Percentiles rank a stretch among this genome's conserved stretches.
phyloP scores from a whole-genome alignment of 2,329 filamentous ascomycete genomes.

The Lachnellula suecica region DNA sequence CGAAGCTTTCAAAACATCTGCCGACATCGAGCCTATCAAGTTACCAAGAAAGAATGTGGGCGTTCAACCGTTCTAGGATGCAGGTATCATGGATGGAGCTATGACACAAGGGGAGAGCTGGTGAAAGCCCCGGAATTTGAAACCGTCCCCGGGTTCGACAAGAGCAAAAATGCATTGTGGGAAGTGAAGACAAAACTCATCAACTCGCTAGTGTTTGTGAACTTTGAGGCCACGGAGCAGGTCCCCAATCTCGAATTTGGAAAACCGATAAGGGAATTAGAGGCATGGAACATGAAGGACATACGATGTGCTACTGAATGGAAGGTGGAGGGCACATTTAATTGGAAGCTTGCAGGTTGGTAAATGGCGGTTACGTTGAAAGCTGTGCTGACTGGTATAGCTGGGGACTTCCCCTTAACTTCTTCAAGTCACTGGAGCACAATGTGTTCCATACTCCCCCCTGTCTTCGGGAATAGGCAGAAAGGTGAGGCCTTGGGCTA shows the following conservation, averaged over 20 bases:
- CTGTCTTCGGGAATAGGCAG: background rate
- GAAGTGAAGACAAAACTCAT: conserved; percentile 20
- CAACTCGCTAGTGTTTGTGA: conserved; percentile 26
- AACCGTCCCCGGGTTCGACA: conserved; percentile 27
- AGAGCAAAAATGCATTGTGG: conserved; percentile 27
- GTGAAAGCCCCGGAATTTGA: conserved; percentile 33
- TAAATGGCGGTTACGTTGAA: background rate
- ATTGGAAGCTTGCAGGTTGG: conserved; percentile 31
- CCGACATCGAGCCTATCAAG: conserved; percentile 29
- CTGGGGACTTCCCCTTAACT: conserved; percentile 2
- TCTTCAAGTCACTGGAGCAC: background rate
- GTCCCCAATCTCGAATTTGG: conserved; percentile 1
- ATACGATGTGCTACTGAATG: conserved; percentile 23
- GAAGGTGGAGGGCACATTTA: conserved; percentile 25
- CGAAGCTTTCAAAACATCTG: conserved; percentile 32
- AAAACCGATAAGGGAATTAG: background rate
- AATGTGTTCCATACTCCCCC: background rate
- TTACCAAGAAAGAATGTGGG: conserved; percentile 29
- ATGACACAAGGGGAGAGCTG: conserved; percentile 27
- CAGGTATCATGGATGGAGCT: conserved; percentile 32
- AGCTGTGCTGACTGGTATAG: conserved; percentile 5
- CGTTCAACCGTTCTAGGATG: conserved; percentile 29
- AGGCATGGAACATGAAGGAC: conserved; percentile 8
- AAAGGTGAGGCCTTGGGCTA: background rate
- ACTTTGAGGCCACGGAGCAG: conserved; percentile 17